Conservation (phyloP, 768 basidiomycete genomes). For the Terana coerulea region DNA sequence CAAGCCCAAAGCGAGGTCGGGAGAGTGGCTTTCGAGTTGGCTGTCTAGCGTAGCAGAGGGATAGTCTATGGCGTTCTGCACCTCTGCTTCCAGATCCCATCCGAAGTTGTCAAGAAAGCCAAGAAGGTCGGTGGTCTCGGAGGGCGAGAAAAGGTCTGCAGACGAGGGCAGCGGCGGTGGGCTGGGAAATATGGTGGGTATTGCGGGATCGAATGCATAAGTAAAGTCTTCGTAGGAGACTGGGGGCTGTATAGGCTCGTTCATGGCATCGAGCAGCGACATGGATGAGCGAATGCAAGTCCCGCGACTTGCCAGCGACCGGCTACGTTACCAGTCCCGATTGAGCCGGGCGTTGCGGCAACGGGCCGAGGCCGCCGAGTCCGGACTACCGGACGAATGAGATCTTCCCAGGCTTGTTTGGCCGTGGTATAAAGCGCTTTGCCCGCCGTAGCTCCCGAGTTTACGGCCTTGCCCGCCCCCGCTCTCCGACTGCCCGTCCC, state of each 20-base stretch:
- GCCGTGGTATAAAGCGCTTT: too few relatives aligned
- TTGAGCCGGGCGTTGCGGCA: too few relatives aligned
- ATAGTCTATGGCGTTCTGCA: conserved; percentile 9
- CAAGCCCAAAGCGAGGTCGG: conserved; percentile 11
- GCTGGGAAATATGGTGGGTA: conserved; percentile 52
- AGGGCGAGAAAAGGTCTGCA: conserved; percentile 72
- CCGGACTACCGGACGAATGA: too few relatives aligned
- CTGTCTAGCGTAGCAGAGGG: not conserved
- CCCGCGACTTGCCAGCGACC: too few relatives aligned
- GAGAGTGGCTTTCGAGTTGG: too few relatives aligned
- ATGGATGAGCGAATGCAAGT: too few relatives aligned
- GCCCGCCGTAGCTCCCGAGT: too few relatives aligned
- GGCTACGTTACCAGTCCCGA: too few relatives aligned
- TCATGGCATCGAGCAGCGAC: conserved; percentile 7
- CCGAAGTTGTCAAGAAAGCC: conserved; percentile 81
- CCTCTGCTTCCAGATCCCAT: conserved; percentile 52
- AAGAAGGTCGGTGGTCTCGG: conserved; percentile 75
- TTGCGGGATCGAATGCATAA: conserved; percentile 63
- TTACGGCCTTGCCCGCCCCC: conserved; percentile 11
- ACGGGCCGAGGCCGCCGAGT: not conserved
- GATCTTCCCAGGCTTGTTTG: too few relatives aligned
- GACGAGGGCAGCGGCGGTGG: conserved; percentile 64
- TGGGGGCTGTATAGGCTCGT: conserved; percentile 41
- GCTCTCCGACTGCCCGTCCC: conserved; percentile 23
- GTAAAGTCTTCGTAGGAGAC: conserved; percentile 66